A percentile compares a stretch with the other conserved stretches of the same genome.
These are phyloP conservation scores for Cercospora sp. DNA, from an alignment of 2,329 filamentous ascomycete genomes.

Conservation along the genomic window DNA sequence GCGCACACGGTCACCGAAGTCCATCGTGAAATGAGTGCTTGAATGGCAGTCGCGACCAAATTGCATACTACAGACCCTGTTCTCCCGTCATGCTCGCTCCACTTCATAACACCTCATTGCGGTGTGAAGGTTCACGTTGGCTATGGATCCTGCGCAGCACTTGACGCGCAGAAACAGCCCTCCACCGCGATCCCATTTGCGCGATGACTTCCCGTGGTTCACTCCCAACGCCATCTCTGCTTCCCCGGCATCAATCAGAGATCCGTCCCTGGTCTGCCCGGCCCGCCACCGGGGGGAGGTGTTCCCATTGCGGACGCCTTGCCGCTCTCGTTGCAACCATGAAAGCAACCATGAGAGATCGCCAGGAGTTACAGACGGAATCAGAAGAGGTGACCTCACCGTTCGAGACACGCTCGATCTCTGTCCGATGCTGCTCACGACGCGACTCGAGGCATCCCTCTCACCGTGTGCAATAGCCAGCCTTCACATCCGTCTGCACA, in stretches of 20 bases:
- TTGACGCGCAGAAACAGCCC: not conserved
- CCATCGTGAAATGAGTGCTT: not conserved
- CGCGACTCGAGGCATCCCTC: not conserved
- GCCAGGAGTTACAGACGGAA: not conserved
- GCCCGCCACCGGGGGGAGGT: not conserved
- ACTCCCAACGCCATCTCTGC: not conserved
- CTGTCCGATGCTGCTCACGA: not conserved
- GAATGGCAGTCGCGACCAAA: not conserved
- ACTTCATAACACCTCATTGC: not conserved
- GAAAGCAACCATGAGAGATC: conserved; percentile 1
- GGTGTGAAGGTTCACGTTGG: not conserved
- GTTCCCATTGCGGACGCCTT: not conserved
- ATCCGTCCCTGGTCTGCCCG: not conserved
- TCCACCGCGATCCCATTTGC: not conserved
- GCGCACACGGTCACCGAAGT: not conserved
- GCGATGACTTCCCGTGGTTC: not conserved
- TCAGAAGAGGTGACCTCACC: not conserved
- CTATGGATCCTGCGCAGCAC: not conserved
- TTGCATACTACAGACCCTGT: not conserved
- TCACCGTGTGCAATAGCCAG: not conserved
- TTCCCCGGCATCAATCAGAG: not conserved
- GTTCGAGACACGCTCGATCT: not conserved
- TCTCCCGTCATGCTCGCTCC: not conserved
- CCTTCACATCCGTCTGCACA: not conserved
- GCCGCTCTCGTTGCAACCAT: not conserved